Evolutionary conservation across 192 early-diverging fungal species (phyloP).

Genomic region (Backusella luteola): DNA sequence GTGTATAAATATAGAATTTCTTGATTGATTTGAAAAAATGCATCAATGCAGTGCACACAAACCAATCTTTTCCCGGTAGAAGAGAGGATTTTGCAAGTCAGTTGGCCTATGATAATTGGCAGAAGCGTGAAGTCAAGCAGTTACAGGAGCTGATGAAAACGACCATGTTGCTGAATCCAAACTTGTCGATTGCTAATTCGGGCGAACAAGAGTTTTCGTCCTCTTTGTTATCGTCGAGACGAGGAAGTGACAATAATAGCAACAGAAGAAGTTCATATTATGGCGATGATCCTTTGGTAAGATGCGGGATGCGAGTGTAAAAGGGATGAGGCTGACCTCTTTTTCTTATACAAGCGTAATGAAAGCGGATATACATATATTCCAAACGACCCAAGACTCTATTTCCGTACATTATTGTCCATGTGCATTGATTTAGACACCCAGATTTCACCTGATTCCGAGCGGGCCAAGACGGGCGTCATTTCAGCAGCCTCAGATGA

Average conservation of each 20-base stretch:
- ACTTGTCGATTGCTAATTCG: slow-evolving; percentile 18
- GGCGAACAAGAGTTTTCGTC: slow-evolving; percentile 25
- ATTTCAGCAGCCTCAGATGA: slow-evolving; percentile 56
- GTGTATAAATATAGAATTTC: slow-evolving; percentile 27
- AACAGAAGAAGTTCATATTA: background rate
- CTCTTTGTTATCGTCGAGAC: slow-evolving; percentile 13
- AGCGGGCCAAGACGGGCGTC: slow-evolving; percentile 36
- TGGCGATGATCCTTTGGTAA: background rate
- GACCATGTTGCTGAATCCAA: slow-evolving; percentile 36
- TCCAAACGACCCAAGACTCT: slow-evolving; percentile 57
- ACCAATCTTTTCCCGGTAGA: slow-evolving; percentile 34
- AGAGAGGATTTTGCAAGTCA: slow-evolving; percentile 48
- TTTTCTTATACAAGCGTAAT: background rate
- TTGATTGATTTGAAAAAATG: slow-evolving; percentile 52
- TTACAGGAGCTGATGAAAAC: slow-evolving; percentile 46
- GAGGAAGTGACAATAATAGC: background rate
- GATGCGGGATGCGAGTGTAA: background rate
- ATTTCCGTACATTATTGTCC: slow-evolving; percentile 57
- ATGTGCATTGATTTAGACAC: slow-evolving; percentile 64
- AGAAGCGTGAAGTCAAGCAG: slow-evolving; percentile 49
- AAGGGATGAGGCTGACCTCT: background rate
- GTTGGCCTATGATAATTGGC: slow-evolving; percentile 53
- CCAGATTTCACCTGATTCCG: slow-evolving; percentile 33
- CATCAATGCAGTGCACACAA: slow-evolving; percentile 40
- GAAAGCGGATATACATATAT: slow-evolving; percentile 50